These are phyloP conservation scores for Fraxinus floribunda DNA, from an alignment of 305 asterid species.

Conservation along the genomic window DNA sequence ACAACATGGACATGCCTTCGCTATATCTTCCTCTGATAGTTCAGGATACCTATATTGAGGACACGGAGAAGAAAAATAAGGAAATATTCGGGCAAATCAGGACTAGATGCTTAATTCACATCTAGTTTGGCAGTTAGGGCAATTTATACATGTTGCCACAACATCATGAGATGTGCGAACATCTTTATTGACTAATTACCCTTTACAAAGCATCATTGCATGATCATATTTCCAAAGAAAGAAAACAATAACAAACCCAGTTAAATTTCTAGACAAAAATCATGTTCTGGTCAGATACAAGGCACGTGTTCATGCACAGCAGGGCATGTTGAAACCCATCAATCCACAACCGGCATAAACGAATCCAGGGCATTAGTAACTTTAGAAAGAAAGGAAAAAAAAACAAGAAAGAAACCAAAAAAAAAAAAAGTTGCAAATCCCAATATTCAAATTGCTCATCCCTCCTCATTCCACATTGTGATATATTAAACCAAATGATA, in stretches of 20 bases:
- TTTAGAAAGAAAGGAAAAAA: not conserved
- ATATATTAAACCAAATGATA: not conserved
- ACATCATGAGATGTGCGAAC: not conserved
- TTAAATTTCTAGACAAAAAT: not conserved
- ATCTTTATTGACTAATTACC: not conserved
- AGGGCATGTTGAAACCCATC: not conserved
- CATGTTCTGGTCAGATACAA: not conserved
- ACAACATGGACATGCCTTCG: conserved; percentile 52
- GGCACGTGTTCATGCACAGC: not conserved
- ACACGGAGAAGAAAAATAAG: not conserved
- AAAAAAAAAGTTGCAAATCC: not conserved
- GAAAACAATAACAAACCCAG: not conserved
- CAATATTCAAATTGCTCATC: not conserved
- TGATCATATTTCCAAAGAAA: not conserved
- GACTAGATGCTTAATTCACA: conserved; percentile 1
- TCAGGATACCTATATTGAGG: conserved; percentile 56
- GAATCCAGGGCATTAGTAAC: not conserved
- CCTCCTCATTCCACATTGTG: not conserved
- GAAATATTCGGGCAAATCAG: not conserved
- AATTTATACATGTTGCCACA: not conserved
- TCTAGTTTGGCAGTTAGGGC: not conserved
- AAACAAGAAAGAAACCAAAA: not conserved
- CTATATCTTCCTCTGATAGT: conserved; percentile 39
- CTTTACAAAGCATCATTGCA: not conserved
- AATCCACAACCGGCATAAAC: not conserved